Base-by-base conservation (phyloP, 129 eudicot genomes). In the Arctium lappa region DNA sequence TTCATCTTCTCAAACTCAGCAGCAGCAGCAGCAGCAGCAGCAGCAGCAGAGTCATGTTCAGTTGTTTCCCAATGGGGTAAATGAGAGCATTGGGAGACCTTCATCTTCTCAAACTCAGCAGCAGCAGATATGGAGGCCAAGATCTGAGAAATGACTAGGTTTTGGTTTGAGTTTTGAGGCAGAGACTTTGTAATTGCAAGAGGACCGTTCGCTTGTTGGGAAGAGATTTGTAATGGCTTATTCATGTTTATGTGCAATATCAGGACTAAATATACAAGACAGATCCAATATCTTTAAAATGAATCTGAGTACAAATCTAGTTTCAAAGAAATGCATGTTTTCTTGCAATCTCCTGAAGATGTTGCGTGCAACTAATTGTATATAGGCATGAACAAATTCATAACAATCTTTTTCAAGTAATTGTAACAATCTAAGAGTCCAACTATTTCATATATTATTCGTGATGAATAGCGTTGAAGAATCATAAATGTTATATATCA, bases 81-180 rank as follows among this genome's bases (percentile, higher is more conserved):
- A 56, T 10, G 71, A 76, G 27, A 81, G 46, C 69, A 74, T 74
- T 40, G 85, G 85, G 50, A 75, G 87, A 53, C 84, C 89, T 42
- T 73, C 69, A 32, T 83, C 90, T n/a, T 78, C 89, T 78, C 83
- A 77, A 34, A 78, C 15, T 72, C 87, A 79, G 76, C 89, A 29
- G 39, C 88, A 83, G 79, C 87, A 88, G 70, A 79, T 73, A 27
- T 92, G 97, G 97, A 89, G 86, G 87, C 89, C 90, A 79, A 85
- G 76, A 87, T 56, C 87, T n/a, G 63, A 86, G 16, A 83, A 32
- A 18, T 81, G 82, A 66, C 37, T 73, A 2, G 75, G 60, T 77
- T n/a, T 83, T 69, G 77, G 36, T 62, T 37, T 40, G 73, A 33
- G 50, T 44, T 63, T 75, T 50, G 72, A 80, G 65, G 33, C 74